phyloP scores from a whole-genome alignment of 139 green algal species.

The Nannochloris sp. region DNA sequence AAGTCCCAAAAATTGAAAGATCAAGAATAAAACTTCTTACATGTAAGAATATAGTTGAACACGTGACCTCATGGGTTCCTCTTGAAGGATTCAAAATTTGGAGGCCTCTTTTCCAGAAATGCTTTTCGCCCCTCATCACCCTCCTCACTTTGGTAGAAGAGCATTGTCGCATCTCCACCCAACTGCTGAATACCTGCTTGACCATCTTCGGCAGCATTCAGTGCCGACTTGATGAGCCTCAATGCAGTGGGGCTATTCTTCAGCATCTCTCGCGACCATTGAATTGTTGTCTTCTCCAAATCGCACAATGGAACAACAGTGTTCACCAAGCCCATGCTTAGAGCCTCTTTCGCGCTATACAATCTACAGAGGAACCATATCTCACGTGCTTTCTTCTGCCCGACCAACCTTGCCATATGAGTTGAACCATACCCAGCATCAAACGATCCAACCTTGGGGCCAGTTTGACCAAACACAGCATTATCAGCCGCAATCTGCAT shows the following conservation, averaged over 20 bases:
- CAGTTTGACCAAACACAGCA: constrained; percentile 95
- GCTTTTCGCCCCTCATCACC: constrained; percentile 81
- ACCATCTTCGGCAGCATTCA: constrained; percentile 95
- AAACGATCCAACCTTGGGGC: constrained; percentile 93
- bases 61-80: constrained; percentile 60
- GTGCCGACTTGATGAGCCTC: constrained; percentile 79
- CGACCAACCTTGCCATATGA: constrained; percentile 84
- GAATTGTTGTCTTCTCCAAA: constrained; percentile 81
- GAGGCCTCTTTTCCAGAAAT: constrained; percentile 77
- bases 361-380: constrained; percentile 95
- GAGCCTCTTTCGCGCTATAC: constrained; percentile 83
- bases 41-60: constrained; percentile 28
- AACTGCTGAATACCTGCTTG: constrained; percentile 90
- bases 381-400: constrained; percentile 92
- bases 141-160: constrained; percentile 94
- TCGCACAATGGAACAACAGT: constrained; percentile 82
- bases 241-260: constrained; percentile 89
- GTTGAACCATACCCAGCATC: constrained; percentile 93
- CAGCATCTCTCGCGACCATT: constrained; percentile 93
- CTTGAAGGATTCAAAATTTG: constrained; percentile 86
- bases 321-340: constrained; percentile 93
- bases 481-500: constrained; percentile 92
- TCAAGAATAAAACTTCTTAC: neutral
- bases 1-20: neutral
- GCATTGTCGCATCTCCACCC: constrained; percentile 85